phyloP scores from a whole-genome alignment of 345 rosid genomes.

The Eucalyptus tenuipes region DNA sequence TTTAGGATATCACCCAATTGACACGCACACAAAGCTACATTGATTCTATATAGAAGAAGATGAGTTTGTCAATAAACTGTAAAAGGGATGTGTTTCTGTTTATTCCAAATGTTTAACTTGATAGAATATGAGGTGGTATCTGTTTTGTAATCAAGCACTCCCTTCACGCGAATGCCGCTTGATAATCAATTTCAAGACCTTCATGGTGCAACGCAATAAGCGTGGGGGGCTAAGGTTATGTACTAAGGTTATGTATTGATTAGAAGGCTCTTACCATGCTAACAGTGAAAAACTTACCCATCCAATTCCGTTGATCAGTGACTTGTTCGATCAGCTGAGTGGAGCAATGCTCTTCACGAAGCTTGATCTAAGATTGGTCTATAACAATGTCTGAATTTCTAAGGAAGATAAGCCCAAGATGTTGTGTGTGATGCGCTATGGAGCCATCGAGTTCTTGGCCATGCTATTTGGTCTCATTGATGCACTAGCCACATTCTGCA shows the following conservation, averaged over 20 bases:
- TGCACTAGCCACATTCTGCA: neutral
- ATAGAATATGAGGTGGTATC: neutral
- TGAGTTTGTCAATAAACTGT: neutral
- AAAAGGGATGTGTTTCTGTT: neutral
- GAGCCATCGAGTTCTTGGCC: neutral
- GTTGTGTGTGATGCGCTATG: neutral
- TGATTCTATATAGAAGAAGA: neutral
- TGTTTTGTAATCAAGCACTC: neutral
- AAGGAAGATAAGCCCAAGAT: neutral
- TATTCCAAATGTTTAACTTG: neutral
- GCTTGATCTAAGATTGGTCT: neutral
- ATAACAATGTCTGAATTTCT: neutral
- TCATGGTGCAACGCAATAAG: neutral
- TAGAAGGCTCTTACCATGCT: neutral
- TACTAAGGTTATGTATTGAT: neutral
- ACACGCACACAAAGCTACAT: neutral
- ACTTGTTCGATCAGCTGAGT: neutral
- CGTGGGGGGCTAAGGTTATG: neutral
- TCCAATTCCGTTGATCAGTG: neutral
- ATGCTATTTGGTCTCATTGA: neutral
- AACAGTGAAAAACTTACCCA: neutral
- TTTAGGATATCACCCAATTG: neutral
- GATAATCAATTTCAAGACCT: neutral
- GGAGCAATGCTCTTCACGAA: neutral
- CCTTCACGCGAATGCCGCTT: neutral